phyloP scores from a whole-genome alignment of 148 eudicot species.

The Fallopia convolvulus region DNA sequence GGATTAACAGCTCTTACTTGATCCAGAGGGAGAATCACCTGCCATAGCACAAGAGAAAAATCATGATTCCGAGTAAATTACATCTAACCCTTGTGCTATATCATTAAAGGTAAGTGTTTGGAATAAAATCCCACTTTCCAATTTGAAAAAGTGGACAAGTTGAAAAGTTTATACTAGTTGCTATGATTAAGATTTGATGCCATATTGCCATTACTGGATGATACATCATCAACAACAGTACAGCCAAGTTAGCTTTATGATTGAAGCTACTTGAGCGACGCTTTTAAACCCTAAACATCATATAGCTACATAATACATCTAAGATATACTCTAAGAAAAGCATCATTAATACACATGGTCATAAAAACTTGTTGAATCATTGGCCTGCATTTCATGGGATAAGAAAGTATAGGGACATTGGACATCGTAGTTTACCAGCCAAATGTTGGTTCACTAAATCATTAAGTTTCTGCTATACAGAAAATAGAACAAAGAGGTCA shows the following conservation, averaged over 20 bases:
- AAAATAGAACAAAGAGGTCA: neutral
- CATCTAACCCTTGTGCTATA: neutral
- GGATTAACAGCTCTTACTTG: conserved; percentile 86
- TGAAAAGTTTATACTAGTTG: neutral
- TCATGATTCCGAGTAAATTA: neutral
- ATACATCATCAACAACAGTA: neutral
- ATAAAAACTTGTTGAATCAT: neutral
- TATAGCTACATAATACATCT: neutral
- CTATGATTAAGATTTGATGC: neutral
- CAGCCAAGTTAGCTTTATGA: neutral
- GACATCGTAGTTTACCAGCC: neutral
- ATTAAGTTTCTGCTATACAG: neutral
- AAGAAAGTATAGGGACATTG: neutral
- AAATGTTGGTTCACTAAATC: neutral
- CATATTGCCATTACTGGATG: neutral
- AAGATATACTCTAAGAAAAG: neutral
- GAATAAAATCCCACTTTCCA: neutral
- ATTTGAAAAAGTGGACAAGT: neutral
- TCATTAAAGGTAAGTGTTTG: neutral
- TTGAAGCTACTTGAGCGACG: neutral
- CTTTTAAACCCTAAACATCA: neutral
- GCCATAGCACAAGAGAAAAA: neutral
- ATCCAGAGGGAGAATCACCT: conserved; percentile 71
- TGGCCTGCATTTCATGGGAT: neutral
- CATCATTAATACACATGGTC: neutral